Conservation (phyloP, 176 grass and related monocot genomes). For the Cocos nucifera region DNA sequence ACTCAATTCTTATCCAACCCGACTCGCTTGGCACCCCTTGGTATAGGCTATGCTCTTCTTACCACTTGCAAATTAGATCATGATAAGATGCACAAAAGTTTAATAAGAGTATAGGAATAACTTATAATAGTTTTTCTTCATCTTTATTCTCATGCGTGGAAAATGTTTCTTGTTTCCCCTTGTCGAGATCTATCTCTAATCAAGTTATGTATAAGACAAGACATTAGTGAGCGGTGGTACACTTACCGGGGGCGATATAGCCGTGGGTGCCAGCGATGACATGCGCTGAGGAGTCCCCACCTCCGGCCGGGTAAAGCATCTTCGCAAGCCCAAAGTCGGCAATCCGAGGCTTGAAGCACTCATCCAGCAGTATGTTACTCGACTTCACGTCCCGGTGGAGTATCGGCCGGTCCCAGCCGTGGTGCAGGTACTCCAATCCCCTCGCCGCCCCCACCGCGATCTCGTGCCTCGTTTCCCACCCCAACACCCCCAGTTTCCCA, state of each 20-base stretch:
- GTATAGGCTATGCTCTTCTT: too few relatives aligned
- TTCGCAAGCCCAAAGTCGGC: slow-evolving; percentile 92
- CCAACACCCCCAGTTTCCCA: slow-evolving; percentile 22
- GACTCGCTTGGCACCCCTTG: too few relatives aligned
- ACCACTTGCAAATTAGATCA: too few relatives aligned
- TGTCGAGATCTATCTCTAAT: too few relatives aligned
- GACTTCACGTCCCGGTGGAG: slow-evolving; percentile 94
- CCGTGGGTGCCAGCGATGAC: slow-evolving; percentile 75
- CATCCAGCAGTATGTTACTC: slow-evolving; percentile 92
- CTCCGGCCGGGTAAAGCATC: slow-evolving; percentile 31
- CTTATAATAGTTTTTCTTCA: too few relatives aligned
- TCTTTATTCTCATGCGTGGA: too few relatives aligned
- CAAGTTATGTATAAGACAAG: not conserved
- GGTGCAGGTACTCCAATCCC: slow-evolving; percentile 78
- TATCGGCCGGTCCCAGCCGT: slow-evolving; percentile 65
- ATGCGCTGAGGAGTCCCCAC: slow-evolving; percentile 13
- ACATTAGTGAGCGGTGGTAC: not conserved
- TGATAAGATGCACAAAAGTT: too few relatives aligned
- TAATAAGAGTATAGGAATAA: too few relatives aligned
- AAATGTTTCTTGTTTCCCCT: too few relatives aligned
- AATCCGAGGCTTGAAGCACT: slow-evolving; percentile 65
- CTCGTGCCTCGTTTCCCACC: slow-evolving; percentile 52
- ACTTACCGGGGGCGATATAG: slow-evolving; percentile 71
- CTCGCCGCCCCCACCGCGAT: slow-evolving; percentile 57
- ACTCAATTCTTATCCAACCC: too few relatives aligned